A percentile compares a stretch with the other conserved stretches of the same genome.
These are phyloP conservation scores for Lachnellula occidentalis DNA, from an alignment of 2,329 filamentous ascomycete species.

Conservation along the genomic window DNA sequence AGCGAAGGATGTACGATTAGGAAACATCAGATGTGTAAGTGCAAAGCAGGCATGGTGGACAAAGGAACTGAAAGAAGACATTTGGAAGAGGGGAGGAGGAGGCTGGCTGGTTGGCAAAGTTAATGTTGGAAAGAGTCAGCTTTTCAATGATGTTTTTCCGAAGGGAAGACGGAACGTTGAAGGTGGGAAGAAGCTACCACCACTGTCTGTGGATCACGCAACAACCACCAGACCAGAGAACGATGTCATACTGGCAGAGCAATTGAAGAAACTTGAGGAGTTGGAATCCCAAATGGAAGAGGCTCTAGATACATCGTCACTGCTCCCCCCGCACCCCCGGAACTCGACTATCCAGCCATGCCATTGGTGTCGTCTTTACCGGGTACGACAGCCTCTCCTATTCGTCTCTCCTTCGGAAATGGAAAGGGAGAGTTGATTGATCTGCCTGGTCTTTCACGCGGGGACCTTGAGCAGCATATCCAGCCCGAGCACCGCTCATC, in stretches of 20 bases:
- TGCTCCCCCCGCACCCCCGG: slow-evolving; percentile 70
- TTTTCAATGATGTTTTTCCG: slow-evolving; percentile 84
- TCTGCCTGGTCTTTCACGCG: slow-evolving; percentile 76
- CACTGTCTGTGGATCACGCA: background rate
- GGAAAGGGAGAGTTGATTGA: slow-evolving; percentile 89
- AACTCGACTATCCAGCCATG: slow-evolving; percentile 74
- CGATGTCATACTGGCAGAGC: background rate
- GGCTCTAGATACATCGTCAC: slow-evolving; percentile 32
- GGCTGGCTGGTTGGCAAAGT: slow-evolving; percentile 98
- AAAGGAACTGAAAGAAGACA: slow-evolving; percentile 74
- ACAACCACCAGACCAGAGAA: background rate
- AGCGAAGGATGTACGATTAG: slow-evolving; percentile 69
- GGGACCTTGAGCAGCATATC: slow-evolving; percentile 66
- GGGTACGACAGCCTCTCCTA: slow-evolving; percentile 91
- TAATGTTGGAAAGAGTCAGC: slow-evolving; percentile 92
- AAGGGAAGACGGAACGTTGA: slow-evolving; percentile 50
- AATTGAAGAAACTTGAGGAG: slow-evolving; percentile 9
- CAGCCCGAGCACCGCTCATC: slow-evolving; percentile 57
- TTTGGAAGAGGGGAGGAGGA: slow-evolving; percentile 76
- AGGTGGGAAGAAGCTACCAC: slow-evolving; percentile 3
- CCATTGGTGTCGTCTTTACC: slow-evolving; percentile 81
- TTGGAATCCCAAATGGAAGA: slow-evolving; percentile 11
- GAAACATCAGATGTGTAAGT: slow-evolving; percentile 83
- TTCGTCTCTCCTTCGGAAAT: slow-evolving; percentile 82
- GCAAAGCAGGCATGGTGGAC: slow-evolving; percentile 90